Evolutionary conservation across 768 basidiomycete genomes (phyloP), one percentile per base, ranked within the genome.

Genomic region (Pulveroboletus sp.): DNA sequence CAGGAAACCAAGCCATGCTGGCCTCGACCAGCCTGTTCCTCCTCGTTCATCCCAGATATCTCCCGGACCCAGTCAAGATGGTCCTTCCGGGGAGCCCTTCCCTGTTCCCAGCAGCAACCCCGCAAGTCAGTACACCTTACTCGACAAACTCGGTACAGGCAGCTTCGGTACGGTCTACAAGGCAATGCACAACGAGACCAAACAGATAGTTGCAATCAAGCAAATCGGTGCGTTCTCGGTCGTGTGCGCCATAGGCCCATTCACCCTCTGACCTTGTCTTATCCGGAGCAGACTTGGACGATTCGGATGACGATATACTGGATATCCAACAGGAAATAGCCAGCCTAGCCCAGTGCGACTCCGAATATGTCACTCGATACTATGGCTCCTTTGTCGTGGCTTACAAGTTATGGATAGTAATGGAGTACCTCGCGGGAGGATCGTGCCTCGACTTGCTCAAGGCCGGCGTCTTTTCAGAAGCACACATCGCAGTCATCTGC

Each of bases 311-410:
- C 65, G 96, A 98, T 68, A 98, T 99, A 57, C 84, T 89, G 15
- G 96, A 99, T 70, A 99, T 99, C 43, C 96, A 99, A 65, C 91
- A 93, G 67, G 96, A 99, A 69, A 99, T 99, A 57, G 89, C 93
- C 17, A 96, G 90, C 68, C 78, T 99, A 27, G 91, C 93, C 1
- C 89, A 89, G 58, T 95, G 93, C 72, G 93, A 94, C 66, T 97
- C 94, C 5, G 92, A 93, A 71, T 93, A 91, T 68, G 91, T 99
- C 46, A 98, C 96, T 37, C 78, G 87, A 40, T 98, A 98, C 68
- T 97, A 96, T 62, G 94, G 93, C 39, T 93, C 92, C 42, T 99
- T 99, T 69, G 92, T 99, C 47, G 84, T 92, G 57, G 84, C 89
- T 32, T 98, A 95, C 76, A 95, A 97, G 69, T 76, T 99, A 21